Conservation (phyloP, 2,329 filamentous ascomycete genomes). For the Canariomyces notabilis region DNA sequence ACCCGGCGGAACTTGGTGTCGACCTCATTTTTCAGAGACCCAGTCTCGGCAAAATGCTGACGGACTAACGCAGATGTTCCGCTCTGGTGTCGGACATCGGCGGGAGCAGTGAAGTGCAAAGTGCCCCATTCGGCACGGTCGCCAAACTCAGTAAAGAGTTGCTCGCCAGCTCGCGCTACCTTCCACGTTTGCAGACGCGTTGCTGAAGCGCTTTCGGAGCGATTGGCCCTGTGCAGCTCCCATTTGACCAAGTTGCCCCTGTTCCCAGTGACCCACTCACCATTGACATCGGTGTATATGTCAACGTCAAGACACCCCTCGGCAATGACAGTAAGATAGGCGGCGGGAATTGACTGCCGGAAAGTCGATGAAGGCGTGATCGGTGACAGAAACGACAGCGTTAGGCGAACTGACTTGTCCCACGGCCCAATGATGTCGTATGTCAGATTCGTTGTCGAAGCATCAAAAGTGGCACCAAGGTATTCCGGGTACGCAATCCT, state of each 20-base stretch:
- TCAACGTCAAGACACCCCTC: constrained; percentile 61
- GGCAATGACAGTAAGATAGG: constrained; percentile 68
- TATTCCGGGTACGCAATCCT: constrained; percentile 39
- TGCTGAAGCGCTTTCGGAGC: constrained; percentile 27
- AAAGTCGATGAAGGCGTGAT: constrained; percentile 77
- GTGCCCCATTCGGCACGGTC: constrained; percentile 83
- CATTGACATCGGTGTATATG: constrained; percentile 64
- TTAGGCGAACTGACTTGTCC: constrained; percentile 33
- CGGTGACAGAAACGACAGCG: constrained; percentile 61
- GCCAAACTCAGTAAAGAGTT: constrained; percentile 66
- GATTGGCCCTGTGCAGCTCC: constrained; percentile 48
- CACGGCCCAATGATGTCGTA: constrained; percentile 36
- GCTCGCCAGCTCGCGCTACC: constrained; percentile 54
- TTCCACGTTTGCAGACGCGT: constrained; percentile 60
- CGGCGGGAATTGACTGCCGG: constrained; percentile 75
- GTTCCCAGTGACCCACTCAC: constrained; percentile 78
- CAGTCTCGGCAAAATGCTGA: constrained; percentile 63
- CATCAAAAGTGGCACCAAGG: constrained; percentile 43
- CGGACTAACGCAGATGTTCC: constrained; percentile 63
- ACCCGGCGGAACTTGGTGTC: constrained; percentile 65
- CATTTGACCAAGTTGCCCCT: constrained; percentile 65
- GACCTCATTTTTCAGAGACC: constrained; percentile 59
- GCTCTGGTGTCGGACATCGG: constrained; percentile 62
- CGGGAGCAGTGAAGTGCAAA: constrained; percentile 68
- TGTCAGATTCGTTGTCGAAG: constrained; percentile 46